Evolutionary conservation across 176 grass and related monocot species (phyloP).

Genomic region (Microstegium vimineum): DNA sequence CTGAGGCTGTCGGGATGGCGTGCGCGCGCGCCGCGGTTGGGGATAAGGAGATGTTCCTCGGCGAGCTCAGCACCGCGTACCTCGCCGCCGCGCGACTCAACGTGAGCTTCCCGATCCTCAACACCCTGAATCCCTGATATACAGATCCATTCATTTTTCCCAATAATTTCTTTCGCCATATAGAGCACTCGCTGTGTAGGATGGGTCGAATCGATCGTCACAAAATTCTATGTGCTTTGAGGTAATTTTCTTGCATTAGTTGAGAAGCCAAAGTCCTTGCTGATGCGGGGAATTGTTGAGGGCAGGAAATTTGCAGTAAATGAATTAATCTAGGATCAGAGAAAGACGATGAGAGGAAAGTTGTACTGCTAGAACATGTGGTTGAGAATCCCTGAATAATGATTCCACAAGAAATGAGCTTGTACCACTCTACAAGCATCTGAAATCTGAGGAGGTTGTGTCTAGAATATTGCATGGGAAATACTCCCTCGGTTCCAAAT

Average conservation of each 20-base stretch:
- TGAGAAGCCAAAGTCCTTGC: not conserved
- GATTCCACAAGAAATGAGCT: not conserved
- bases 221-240: not conserved
- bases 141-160: not conserved
- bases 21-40: constrained; percentile 30
- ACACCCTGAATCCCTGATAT: not conserved
- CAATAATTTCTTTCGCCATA: not conserved
- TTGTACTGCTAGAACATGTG: not conserved
- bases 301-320: not conserved
- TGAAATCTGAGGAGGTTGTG: not conserved
- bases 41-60: constrained; percentile 58
- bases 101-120: constrained; percentile 20
- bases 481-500: no score
- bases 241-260: not conserved
- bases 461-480: not conserved
- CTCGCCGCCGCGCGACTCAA: constrained; percentile 39
- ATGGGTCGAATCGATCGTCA: not conserved
- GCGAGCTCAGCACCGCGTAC: constrained; percentile 51
- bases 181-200: not conserved
- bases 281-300: not conserved
- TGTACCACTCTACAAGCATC: not conserved
- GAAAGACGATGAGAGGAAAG: not conserved
- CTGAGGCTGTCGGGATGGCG: constrained; percentile 46
- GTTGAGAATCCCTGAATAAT: not conserved
- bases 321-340: not conserved